phyloP scores from a whole-genome alignment of 805 yeast species.

The Wickerhamiella alocasiicola region DNA sequence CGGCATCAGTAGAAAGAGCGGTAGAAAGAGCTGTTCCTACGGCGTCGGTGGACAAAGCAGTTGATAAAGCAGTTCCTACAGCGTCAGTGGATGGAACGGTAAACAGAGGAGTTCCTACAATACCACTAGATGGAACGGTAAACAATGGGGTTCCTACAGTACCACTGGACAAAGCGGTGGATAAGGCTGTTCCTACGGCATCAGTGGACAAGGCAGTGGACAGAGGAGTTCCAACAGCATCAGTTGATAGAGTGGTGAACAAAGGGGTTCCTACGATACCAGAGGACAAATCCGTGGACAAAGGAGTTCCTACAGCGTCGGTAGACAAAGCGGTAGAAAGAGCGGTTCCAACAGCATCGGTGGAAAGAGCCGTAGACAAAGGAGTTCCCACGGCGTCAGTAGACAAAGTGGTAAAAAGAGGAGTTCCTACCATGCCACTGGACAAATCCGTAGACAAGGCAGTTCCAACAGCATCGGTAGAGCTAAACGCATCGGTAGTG shows the following conservation, averaged over 20 bases:
- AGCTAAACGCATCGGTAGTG: background rate
- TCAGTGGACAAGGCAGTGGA: background rate
- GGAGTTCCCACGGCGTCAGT: background rate
- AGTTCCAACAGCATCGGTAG: background rate
- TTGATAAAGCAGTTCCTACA: background rate
- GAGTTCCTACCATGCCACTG: too few relatives aligned
- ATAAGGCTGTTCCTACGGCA: background rate
- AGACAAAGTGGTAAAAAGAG: background rate
- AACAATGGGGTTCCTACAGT: background rate
- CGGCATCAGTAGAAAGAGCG: background rate
- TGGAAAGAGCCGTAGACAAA: too few relatives aligned
- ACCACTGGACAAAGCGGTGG: background rate
- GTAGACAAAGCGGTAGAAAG: background rate
- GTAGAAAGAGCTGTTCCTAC: background rate
- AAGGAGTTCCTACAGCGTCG: background rate
- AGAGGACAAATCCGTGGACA: background rate
- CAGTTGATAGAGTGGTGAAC: too few relatives aligned
- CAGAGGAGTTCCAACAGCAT: background rate
- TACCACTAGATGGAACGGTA: background rate
- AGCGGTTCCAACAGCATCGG: background rate
- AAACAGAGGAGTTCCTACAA: background rate
- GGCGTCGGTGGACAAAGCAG: background rate
- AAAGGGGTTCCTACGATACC: too few relatives aligned
- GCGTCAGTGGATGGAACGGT: slow-evolving; percentile 1
- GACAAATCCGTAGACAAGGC: background rate